Base-by-base conservation (phyloP, 139 green algal genomes). In the Volvox africanus region DNA sequence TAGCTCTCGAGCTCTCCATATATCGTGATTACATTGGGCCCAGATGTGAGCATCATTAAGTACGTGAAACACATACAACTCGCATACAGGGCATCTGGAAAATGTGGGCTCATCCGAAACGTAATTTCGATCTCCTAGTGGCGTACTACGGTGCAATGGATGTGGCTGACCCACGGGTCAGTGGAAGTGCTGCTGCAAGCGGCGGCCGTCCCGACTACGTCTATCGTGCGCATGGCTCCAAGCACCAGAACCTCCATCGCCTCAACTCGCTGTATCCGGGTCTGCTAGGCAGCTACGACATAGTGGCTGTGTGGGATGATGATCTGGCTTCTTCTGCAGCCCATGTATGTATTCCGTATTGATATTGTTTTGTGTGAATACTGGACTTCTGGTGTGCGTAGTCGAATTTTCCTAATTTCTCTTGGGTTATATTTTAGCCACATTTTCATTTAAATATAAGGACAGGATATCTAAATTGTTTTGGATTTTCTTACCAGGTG, bases 141-240 rank as follows among this genome's bases (percentile, higher is more conserved):
- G 84, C 36, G 1, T 81, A 89, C 35, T 89, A 89, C 37, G 84
- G 84, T 30, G 50, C 50, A 17, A 28, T 21, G 11, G 32, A 37
- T 17, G 21, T 86, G 26, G 26, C 36, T 44, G 44, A 86, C 50
- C 80, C 44, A 36, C 44, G 79, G 79, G 24, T 71, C 44, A 19
- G 30, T 28, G 44, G 79, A 6, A 19, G 77, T 11, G 44, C 44
- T 55, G 44, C 44, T 9, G 9, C 5, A 3, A n/a, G 32, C 37
- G 18, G 13, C 18, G 2, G 61, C 67, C 35, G 1, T 14, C 44
- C 85, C 0, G 85, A 89, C n/a, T 89, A 61, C 44, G 18, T 75
- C 36, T 89, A 89, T 30, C n/a, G n/a, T 13, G n/a, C 71, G 28
- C 85, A 82, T 20, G 85, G 85, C n/a, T 82, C 85, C n/a, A 89